Percentiles rank a stretch among this genome's conserved stretches.
These are phyloP conservation scores for Pisolithus thermaeus DNA, from an alignment of 1,284 basidiomycete genomes.

Conservation along the genomic window DNA sequence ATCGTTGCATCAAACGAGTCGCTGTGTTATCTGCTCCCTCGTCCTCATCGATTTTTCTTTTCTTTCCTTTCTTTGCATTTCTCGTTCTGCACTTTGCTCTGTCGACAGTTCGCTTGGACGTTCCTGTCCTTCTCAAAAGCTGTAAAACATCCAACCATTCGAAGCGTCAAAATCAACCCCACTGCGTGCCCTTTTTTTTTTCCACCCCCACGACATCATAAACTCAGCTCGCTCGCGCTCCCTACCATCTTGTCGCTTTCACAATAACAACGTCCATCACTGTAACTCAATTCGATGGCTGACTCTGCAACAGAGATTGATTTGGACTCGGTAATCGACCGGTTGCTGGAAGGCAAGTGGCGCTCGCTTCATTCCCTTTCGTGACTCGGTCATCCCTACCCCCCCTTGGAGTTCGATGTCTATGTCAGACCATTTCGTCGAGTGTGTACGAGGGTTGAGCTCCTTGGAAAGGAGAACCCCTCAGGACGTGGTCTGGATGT, in stretches of 20 bases:
- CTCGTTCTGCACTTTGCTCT: constrained; percentile 8
- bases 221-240: constrained; percentile 6
- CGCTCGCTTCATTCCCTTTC: constrained; percentile 17
- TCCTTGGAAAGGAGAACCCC: constrained; percentile 1
- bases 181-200: constrained; percentile 23
- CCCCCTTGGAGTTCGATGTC: constrained; percentile 4
- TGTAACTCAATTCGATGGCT: constrained; percentile 37
- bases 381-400: constrained; percentile 17
- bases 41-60: constrained; percentile 28
- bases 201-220: constrained; percentile 13
- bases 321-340: constrained; percentile 97
- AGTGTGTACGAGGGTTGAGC: background rate
- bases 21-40: constrained; percentile 29
- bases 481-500: constrained; percentile 1
- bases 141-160: constrained; percentile 12
- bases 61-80: constrained; percentile 15
- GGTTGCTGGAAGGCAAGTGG: constrained; percentile 88
- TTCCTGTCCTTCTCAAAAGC: constrained; percentile 17
- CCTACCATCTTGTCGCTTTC: constrained; percentile 10
- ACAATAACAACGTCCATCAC: constrained; percentile 8
- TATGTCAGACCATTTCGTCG: constrained; percentile 2
- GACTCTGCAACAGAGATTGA: constrained; percentile 83
- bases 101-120: background rate
- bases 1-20: constrained; percentile 24
- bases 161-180: constrained; percentile 14